Conservation (phyloP, 2,329 filamentous ascomycete genomes). For the Exophiala dermatitidis region DNA sequence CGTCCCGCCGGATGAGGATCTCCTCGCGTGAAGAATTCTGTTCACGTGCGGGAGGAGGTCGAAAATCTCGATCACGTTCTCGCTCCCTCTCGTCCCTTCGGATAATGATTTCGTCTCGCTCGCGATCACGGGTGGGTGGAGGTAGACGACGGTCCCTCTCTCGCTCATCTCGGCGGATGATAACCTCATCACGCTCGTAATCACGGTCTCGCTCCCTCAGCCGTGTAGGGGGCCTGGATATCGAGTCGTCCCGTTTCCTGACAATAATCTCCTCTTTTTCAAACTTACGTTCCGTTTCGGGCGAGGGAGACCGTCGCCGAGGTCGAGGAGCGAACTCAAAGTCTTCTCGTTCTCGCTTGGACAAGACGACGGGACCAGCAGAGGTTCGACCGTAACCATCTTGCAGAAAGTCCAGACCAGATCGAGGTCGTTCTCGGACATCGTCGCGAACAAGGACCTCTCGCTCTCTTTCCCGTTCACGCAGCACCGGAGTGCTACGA, state of each 20-base stretch:
- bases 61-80: conserved; percentile 15
- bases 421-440: conserved; percentile 17
- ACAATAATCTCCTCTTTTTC: conserved; percentile 33
- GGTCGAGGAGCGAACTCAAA: conserved; percentile 27
- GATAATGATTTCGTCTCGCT: conserved; percentile 35
- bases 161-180: conserved; percentile 32
- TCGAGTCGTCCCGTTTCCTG: conserved; percentile 21
- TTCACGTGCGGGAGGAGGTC: conserved; percentile 16
- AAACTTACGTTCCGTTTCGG: conserved; percentile 25
- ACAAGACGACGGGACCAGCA: conserved; percentile 30
- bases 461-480: conserved; percentile 37
- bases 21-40: conserved; percentile 36
- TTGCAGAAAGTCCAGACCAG: conserved; percentile 32
- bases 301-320: conserved; percentile 25
- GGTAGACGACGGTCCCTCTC: conserved; percentile 18
- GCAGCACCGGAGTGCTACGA: conserved; percentile 40
- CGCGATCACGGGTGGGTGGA: conserved; percentile 23
- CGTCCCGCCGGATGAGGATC: conserved; percentile 39
- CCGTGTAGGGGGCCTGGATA: conserved; percentile 15
- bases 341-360: conserved; percentile 30
- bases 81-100: conserved; percentile 28
- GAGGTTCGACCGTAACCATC: conserved; percentile 31
- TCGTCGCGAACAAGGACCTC: conserved; percentile 28
- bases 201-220: conserved; percentile 22
- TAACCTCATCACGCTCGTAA: conserved; percentile 31